Evolutionary conservation across 805 yeast species (phyloP), one percentile per base, ranked within the genome.

Genomic region (Saccharomycopsis selenospora): DNA sequence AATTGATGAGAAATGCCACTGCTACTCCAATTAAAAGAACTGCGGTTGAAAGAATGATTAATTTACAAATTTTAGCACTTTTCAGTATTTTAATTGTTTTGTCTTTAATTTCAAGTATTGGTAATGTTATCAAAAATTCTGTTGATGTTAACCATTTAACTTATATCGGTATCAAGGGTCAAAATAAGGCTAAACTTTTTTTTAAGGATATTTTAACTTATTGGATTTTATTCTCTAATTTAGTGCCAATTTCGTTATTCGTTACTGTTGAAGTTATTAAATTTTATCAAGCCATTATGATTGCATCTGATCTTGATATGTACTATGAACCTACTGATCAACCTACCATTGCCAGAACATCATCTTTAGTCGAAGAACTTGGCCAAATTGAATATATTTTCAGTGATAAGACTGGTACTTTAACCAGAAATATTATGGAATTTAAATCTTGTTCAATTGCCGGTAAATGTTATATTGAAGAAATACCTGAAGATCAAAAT

Each of bases 21-120:
- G 97, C 99, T 1, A 82, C 99, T 2, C 99, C 99, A 8, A 95
- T 93, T 59, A 93, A 93, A 63, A 77, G 95, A 59, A 93, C 99
- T 0, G 95, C 95, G 23, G 97, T 95, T 11, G 99, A 93, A 69
- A 79, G 95, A 63, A 85, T 90, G 66, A 91, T 93, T 58, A 95
- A 93, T 62, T 66, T 86, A 57, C 99, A 93, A 65, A 91, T 93
- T 59, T 68, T 93, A 50, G 95, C 91, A 1, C 69, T 93, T 53
- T 93, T 93, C 63, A 79, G 83, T 24, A 80, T 93, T 49, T 74
- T 93, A 55, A 78, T 91, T 20, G 70, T 77, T 3, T 71, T 93
- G 49, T 68, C 96, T 0, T 64, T 93, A 51, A 77, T 91, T 24
- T 90, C 97, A 0, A 79, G 96, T 0, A 60, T 86, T 41, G 99